These are phyloP conservation scores for Coccomyxa sp. DNA, from an alignment of 139 green algal genomes.

Conservation along the genomic window DNA sequence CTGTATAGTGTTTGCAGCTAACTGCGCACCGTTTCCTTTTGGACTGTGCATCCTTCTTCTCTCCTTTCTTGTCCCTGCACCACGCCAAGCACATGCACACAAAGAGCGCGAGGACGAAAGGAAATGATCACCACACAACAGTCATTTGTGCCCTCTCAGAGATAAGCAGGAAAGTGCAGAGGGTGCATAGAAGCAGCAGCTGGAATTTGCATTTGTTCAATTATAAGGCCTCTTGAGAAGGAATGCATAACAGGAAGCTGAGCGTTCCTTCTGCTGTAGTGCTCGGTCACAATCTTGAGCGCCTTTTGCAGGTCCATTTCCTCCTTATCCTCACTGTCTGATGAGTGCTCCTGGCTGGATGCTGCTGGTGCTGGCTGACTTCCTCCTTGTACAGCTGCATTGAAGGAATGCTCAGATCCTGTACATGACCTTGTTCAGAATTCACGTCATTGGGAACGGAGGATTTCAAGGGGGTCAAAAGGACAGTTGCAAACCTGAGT, in stretches of 20 bases:
- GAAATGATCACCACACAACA: neutral
- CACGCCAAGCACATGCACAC: neutral
- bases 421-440: neutral
- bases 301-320: constrained; percentile 20
- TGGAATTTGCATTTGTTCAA: neutral
- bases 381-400: neutral
- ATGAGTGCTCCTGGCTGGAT: neutral
- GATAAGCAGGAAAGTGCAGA: neutral
- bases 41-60: neutral
- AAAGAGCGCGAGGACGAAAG: neutral
- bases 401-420: neutral
- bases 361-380: neutral
- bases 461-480: neutral
- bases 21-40: neutral
- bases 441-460: neutral
- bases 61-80: neutral
- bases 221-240: neutral
- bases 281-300: constrained; percentile 19
- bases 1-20: no score
- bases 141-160: neutral
- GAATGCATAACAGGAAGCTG: neutral
- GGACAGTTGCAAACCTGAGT: neutral
- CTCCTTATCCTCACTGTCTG: neutral
- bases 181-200: neutral
- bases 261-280: constrained; percentile 17